Conservation (phyloP, 2,329 filamentous ascomycete genomes). For the Colletotrichum sp. region DNA sequence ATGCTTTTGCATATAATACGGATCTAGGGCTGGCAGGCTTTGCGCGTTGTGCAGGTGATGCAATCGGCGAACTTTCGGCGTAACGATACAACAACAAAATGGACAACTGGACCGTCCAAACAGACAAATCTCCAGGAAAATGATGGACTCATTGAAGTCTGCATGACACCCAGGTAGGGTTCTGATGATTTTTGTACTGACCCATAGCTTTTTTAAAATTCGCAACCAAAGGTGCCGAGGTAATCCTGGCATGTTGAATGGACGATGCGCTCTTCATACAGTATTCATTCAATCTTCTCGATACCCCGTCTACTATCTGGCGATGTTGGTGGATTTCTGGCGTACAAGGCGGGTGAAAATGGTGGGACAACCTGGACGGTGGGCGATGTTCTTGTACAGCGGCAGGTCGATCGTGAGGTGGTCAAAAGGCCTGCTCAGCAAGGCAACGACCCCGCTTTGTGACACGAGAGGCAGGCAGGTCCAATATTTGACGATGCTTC, state of each 20-base stretch:
- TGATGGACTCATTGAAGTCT: not conserved
- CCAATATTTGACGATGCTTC: not conserved
- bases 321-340: conserved; percentile 17
- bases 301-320: conserved; percentile 16
- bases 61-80: not conserved
- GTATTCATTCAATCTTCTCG: conserved; percentile 1
- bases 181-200: conserved; percentile 10
- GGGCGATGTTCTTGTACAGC: conserved; percentile 8
- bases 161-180: conserved; percentile 16
- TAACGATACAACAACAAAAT: no score
- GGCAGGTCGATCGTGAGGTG: not conserved
- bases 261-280: not conserved
- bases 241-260: not conserved
- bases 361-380: not conserved
- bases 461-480: not conserved
- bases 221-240: not conserved
- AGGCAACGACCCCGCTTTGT: not conserved
- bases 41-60: not conserved
- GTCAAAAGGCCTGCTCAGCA: not conserved
- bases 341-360: conserved; percentile 6
- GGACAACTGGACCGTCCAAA: not conserved
- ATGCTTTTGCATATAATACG: not conserved
- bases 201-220: not conserved
- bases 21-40: not conserved
- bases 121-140: not conserved